phyloP scores from a whole-genome alignment of 2,329 filamentous ascomycete species.

The Colletotrichum shisoi region DNA sequence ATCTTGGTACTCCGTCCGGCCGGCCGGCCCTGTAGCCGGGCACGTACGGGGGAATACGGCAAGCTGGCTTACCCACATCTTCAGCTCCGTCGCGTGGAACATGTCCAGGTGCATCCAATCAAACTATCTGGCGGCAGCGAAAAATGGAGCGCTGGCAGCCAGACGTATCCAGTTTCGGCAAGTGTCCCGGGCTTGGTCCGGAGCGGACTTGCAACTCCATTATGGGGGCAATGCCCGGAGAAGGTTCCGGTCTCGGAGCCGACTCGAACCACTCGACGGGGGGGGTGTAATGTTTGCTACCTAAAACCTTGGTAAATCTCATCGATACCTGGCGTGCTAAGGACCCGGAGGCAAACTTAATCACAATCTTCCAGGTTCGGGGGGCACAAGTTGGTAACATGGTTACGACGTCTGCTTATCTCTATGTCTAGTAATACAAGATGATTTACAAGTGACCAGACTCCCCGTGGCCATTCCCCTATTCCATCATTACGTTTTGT shows the following conservation, averaged over 20 bases:
- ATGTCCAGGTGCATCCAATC: not conserved
- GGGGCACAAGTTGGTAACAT: not conserved
- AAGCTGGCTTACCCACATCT: too few relatives aligned
- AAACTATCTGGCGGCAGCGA: not conserved
- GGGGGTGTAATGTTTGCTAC: not conserved
- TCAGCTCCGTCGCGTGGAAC: not conserved
- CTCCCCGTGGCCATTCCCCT: too few relatives aligned
- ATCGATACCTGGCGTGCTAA: too few relatives aligned
- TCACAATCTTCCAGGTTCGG: not conserved
- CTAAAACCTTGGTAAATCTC: not conserved
- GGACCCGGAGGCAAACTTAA: not conserved
- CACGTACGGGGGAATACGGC: not conserved
- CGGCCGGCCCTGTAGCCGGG: not conserved
- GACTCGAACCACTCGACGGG: not conserved
- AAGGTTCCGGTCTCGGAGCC: not conserved
- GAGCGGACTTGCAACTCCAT: conserved; percentile 30
- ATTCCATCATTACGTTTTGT: too few relatives aligned
- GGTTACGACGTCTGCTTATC: not conserved
- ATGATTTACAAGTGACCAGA: not conserved
- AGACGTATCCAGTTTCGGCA: conserved; percentile 15
- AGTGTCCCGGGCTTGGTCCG: not conserved
- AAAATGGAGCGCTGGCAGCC: not conserved
- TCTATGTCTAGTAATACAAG: not conserved
- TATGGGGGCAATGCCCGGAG: not conserved
- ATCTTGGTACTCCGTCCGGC: not conserved